Base-by-base conservation (phyloP, 495 filamentous ascomycete species). In the Penicillium riverlandense region DNA sequence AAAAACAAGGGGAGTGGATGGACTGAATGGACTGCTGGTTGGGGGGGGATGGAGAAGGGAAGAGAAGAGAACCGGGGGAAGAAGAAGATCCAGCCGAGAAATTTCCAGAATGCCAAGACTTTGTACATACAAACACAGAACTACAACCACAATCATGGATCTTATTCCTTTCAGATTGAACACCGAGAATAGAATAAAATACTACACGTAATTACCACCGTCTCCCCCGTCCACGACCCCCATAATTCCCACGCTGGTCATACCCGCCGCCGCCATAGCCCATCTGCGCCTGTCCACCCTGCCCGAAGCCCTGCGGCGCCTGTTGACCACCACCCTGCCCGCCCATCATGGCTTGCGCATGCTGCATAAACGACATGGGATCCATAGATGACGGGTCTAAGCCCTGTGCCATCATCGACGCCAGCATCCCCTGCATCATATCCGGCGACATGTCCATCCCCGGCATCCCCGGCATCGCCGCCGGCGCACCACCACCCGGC, bases 351-450 rank as follows among this genome's bases (percentile, higher is more conserved):
- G 63, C 58, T 45, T 74, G 70, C 29, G 74, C 72, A 49, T 74
- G 68, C 40, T 72, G 69, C 73, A 76, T 74, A 43, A 76, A 76
- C 6, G 67, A 48, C 62, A 72, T 73, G 1, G 77, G 79, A 50
- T 87, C 85, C 82, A 94, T 88, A 57, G 87, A 78, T 13, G 74
- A 77, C 8, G 84, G 83, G 62, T 95, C 88, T 59, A 92, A 76
- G n/a, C 90, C 88, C 29, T 77, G 75, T 12, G 80, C 74, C 72
- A 88, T 88, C 83, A 94, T 89, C 52, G 80, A 74, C 49, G 81
- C 72, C 69, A 91, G 78, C 83, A 90, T 88, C 15, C 77, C 75
- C 62, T 88, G 83, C 83, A 91, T 88, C 67, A 72, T 71, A 27
- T 88, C 85, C 0, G 78, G 77, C 51, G 83, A 73, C 55, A 90